A percentile compares a stretch with the other conserved stretches of the same genome.
Conservation (phyloP, 2,329 filamentous ascomycete genomes). For the Arthrobotrys megalospora region DNA sequence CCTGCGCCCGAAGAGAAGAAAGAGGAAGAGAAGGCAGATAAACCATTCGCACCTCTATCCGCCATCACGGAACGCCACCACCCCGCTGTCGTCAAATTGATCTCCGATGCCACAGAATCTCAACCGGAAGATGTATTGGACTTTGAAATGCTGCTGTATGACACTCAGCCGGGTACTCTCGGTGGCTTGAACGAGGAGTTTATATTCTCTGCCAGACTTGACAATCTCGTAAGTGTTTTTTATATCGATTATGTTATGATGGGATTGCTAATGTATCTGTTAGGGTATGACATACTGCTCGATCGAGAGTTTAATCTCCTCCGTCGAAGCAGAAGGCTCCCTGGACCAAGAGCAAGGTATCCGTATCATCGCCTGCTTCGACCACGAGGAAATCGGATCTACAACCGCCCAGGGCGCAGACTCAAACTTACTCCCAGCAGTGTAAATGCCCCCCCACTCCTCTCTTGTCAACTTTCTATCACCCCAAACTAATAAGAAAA, state of each 20-base stretch:
- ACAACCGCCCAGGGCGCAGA: constrained; percentile 92
- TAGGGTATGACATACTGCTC: constrained; percentile 91
- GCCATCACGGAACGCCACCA: constrained; percentile 87
- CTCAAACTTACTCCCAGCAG: constrained; percentile 89
- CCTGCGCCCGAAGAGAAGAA: constrained; percentile 65
- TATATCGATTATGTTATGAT: neutral
- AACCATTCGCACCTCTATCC: constrained; percentile 81
- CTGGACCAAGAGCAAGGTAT: constrained; percentile 85
- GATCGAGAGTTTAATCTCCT: constrained; percentile 86
- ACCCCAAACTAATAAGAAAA: neutral
- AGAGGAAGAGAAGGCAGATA: constrained; percentile 68
- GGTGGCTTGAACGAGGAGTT: constrained; percentile 94
- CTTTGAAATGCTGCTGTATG: constrained; percentile 97
- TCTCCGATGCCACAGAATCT: constrained; percentile 83
- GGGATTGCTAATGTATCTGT: neutral
- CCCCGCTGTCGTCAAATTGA: constrained; percentile 85
- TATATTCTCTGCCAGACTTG: constrained; percentile 93
- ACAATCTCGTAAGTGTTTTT: constrained; percentile 78
- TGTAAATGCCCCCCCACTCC: constrained; percentile 69
- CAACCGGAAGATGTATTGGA: constrained; percentile 82
- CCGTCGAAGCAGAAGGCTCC: constrained; percentile 75
- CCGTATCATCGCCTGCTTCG: constrained; percentile 93
- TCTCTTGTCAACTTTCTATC: no score
- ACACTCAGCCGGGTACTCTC: constrained; percentile 90
- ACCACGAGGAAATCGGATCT: constrained; percentile 97